Evolutionary conservation across 345 rosid genomes (phyloP), one percentile per base, ranked within the genome.

Genomic region (Syzygium grande): DNA sequence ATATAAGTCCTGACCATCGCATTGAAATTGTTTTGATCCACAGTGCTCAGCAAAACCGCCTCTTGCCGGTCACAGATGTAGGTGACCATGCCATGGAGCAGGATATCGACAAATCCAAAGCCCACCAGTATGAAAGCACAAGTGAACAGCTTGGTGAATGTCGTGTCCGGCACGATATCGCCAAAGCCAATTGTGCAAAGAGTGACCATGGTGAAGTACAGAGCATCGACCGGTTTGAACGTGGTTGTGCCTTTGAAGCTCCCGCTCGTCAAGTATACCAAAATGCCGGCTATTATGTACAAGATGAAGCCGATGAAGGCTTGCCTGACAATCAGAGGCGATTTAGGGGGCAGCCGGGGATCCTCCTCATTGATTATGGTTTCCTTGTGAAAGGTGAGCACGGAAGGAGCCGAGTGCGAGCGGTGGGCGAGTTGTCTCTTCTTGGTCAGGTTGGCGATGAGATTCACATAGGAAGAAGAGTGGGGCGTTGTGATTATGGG

Each of bases 161-260:
- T 89, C 3, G 94, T 63, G 88, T 95, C 91, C 1, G 98, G 98
- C 56, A 93, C 92, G 22, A 95, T 94, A 65, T 95, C 98, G 0
- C 96, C 96, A 52, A 91, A 95, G 5, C 98, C 98, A 25, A 95
- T 95, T 0, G 96, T 93, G 89, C 98, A 93, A 13, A 94, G 94
- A 4, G 98, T 94, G 27, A 94, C 98, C 56, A 95, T 94, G 10
- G 91, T 88, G 90, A 93, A 95, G 88, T 95, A 95, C 85, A 95
- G 86, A 27, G 94, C 96, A 85, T 95, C 98, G 14, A 95, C 92
- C 0, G 93, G 95, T 85, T 88, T 91, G 79, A 51, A 73, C 30
- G 96, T 94, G 77, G 85, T 27, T 3, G 83, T 88, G 11, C 94
- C 96, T 68, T 89, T 92, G 89, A 93, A 95, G 21, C 85, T 86